phyloP scores from a whole-genome alignment of 495 filamentous ascomycete species.

The Penicillium coffeae region DNA sequence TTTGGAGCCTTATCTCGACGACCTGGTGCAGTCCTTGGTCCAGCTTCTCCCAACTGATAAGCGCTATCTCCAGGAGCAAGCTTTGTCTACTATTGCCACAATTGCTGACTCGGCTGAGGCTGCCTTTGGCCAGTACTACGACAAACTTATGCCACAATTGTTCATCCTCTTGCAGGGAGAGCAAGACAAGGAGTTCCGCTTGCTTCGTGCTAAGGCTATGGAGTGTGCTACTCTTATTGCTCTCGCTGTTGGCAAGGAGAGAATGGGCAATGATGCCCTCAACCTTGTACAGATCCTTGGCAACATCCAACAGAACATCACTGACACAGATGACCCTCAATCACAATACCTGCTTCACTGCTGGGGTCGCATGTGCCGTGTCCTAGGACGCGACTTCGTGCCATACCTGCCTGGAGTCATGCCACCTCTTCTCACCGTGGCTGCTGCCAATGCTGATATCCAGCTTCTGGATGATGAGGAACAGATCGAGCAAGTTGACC shows the following conservation, averaged over 20 bases:
- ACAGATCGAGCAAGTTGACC: constrained; percentile 84
- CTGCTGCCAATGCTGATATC: constrained; percentile 94
- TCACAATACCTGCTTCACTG: constrained; percentile 97
- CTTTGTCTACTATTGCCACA: constrained; percentile 95
- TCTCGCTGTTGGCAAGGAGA: constrained; percentile 88
- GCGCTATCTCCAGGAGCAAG: constrained; percentile 97
- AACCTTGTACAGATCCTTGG: constrained; percentile 81
- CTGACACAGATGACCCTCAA: constrained; percentile 92
- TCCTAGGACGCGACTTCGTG: constrained; percentile 84
- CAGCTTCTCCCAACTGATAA: constrained; percentile 82
- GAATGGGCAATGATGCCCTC: constrained; percentile 82
- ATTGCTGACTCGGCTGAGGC: constrained; percentile 97
- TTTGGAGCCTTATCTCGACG: constrained; percentile 90
- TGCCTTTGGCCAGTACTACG: constrained; percentile 94
- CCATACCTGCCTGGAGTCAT: constrained; percentile 91
- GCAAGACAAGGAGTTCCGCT: constrained; percentile 84
- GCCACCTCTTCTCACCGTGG: constrained; percentile 86
- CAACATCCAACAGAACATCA: constrained; percentile 80
- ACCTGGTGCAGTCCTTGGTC: constrained; percentile 76
- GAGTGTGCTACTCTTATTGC: constrained; percentile 98
- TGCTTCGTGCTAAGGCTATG: constrained; percentile 97
- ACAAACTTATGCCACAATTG: constrained; percentile 88
- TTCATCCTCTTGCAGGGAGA: constrained; percentile 85
- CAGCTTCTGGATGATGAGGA: constrained; percentile 96
- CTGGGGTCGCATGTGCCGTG: constrained; percentile 98